Conservation (phyloP, 306 rosid genomes). For the Cicer bijugum region DNA sequence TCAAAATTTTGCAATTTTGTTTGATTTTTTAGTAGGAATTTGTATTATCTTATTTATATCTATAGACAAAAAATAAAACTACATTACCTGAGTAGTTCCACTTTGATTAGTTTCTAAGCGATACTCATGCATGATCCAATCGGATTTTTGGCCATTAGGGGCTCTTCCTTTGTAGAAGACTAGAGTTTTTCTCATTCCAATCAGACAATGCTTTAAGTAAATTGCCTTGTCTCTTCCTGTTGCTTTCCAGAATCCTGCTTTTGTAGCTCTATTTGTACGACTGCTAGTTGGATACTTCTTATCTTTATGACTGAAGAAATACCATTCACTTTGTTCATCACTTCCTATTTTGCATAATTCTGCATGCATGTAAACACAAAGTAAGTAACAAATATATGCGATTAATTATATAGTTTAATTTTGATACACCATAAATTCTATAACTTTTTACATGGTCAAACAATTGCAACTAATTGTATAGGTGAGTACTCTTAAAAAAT, state of each 20-base stretch:
- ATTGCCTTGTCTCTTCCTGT: slow-evolving; percentile 92
- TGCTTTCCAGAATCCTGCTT: slow-evolving; percentile 97
- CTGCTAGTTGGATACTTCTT: slow-evolving; percentile 93
- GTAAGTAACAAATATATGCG: neutral
- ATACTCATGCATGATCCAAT: slow-evolving; percentile 98
- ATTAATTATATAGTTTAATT: too few species aligned
- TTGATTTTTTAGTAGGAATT: too few species aligned
- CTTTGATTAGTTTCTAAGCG: slow-evolving; percentile 78
- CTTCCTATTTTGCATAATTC: slow-evolving; percentile 78
- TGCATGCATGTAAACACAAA: slow-evolving; percentile 34
- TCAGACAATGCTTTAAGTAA: slow-evolving; percentile 56
- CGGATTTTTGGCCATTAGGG: slow-evolving; percentile 89
- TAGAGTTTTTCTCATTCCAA: slow-evolving; percentile 91
- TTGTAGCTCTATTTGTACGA: slow-evolving; percentile 87
- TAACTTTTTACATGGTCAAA: too few species aligned
- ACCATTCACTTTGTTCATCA: slow-evolving; percentile 82
- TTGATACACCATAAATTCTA: too few species aligned
- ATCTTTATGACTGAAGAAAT: slow-evolving; percentile 93
- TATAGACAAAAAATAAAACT: neutral
- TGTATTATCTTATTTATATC: too few species aligned
- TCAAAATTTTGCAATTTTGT: fast-evolving
- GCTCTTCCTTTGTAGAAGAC: slow-evolving; percentile 95
- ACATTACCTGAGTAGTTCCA: slow-evolving; percentile 70
- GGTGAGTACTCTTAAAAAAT: too few species aligned
- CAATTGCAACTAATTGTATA: too few species aligned